Conservation (phyloP, 371 early-diverging fungal species). For the Mucor sp. region DNA sequence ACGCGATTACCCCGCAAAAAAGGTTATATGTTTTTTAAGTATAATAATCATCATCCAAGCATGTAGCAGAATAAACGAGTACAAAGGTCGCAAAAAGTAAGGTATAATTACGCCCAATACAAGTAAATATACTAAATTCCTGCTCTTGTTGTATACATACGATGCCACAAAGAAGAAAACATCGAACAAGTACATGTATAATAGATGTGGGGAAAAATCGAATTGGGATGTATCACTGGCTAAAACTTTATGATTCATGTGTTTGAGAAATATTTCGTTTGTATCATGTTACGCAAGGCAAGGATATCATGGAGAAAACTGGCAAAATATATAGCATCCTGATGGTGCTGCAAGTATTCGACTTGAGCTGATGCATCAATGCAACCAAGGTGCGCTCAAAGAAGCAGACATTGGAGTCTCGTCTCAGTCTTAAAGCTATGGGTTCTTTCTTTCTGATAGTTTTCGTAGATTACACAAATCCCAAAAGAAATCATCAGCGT, state of each 20-base stretch:
- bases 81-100: not conserved
- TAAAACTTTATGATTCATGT: slow-evolving; percentile 17
- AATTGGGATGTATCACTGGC: slow-evolving; percentile 3
- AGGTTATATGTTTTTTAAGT: slow-evolving; percentile 9
- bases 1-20: slow-evolving; percentile 19
- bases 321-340: not conserved
- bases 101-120: not conserved
- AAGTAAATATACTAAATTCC: not conserved
- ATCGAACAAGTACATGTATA: not conserved
- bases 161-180: not conserved
- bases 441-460: not conserved
- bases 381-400: not conserved
- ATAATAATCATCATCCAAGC: not conserved
- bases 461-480: not conserved
- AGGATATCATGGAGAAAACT: not conserved
- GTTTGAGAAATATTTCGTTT: not conserved
- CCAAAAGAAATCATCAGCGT: not conserved
- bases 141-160: not conserved
- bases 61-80: not conserved
- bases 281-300: slow-evolving; percentile 10
- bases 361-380: not conserved
- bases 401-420: not conserved
- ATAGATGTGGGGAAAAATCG: slow-evolving; percentile 8
- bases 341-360: not conserved
- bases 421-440: too few species aligned